phyloP scores from a whole-genome alignment of 305 asterid genomes.

The Caryopteris hybrid region DNA sequence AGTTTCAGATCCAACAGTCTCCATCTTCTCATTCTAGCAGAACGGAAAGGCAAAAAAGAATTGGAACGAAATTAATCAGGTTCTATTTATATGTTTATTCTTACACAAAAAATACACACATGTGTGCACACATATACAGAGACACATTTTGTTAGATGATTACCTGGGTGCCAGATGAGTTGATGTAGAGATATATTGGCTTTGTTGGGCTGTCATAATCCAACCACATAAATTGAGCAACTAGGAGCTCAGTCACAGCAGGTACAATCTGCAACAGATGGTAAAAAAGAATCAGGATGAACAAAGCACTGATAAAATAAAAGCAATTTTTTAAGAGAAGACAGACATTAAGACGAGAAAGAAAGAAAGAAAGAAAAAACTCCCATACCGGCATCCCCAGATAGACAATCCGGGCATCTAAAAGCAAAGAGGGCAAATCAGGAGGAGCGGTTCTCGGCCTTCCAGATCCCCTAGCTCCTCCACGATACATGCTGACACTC shows the following conservation, averaged over 20 bases:
- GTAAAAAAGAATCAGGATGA: background rate
- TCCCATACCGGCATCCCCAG: conserved; percentile 88
- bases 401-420: conserved; percentile 88
- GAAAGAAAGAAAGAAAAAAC: background rate
- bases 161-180: conserved; percentile 93
- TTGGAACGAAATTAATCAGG: background rate
- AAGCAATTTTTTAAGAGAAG: too few species aligned
- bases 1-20: conserved; percentile 86
- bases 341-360: conserved; percentile 10
- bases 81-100: background rate
- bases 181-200: conserved; percentile 86
- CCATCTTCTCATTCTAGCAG: conserved; percentile 64
- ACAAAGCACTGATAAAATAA: too few species aligned
- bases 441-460: conserved; percentile 84
- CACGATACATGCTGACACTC: conserved; percentile 81
- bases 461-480: conserved; percentile 62
- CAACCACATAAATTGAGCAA: conserved; percentile 85
- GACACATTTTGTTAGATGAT: background rate
- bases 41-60: conserved; percentile 4
- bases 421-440: conserved; percentile 89
- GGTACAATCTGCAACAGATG: conserved; percentile 67
- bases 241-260: conserved; percentile 83
- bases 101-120: background rate
- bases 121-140: too few species aligned
- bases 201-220: conserved; percentile 65